phyloP scores from a whole-genome alignment of 768 basidiomycete species.

The Lactarius sanguifluus region DNA sequence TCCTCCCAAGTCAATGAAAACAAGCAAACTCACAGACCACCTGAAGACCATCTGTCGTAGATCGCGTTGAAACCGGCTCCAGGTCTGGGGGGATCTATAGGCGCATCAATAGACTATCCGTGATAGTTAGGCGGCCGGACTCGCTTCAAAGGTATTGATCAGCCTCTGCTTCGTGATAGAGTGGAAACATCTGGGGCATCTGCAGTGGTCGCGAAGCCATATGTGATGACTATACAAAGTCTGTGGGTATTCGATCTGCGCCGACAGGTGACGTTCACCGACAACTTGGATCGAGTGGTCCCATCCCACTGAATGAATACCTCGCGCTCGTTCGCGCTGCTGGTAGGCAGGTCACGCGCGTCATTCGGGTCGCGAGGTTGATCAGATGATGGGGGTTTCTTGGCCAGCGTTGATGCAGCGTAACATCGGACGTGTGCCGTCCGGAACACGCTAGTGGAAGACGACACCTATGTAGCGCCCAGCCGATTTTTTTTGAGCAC shows the following conservation, averaged over 20 bases:
- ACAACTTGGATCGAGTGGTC: conserved; percentile 76
- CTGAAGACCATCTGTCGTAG: conserved; percentile 62
- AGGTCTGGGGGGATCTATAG: conserved; percentile 75
- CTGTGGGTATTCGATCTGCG: background rate
- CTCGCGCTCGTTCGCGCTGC: conserved; percentile 54
- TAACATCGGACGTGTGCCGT: background rate
- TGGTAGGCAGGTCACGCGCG: conserved; percentile 34
- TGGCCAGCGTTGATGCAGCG: background rate
- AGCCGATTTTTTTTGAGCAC: background rate
- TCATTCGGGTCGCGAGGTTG: background rate
- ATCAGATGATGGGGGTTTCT: background rate
- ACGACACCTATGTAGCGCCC: background rate
- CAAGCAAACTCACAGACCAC: conserved; percentile 60
- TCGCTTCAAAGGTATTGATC: conserved; percentile 78
- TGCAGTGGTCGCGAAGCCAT: conserved; percentile 92
- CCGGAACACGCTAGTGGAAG: background rate
- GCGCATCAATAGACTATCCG: background rate
- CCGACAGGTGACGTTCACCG: conserved; percentile 35
- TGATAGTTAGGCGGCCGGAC: conserved; percentile 22
- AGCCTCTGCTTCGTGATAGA: conserved; percentile 87
- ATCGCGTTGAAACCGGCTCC: conserved; percentile 56
- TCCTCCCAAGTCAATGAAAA: background rate
- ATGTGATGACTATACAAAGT: conserved; percentile 70
- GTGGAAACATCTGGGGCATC: conserved; percentile 86
- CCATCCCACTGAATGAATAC: conserved; percentile 75